phyloP scores from a whole-genome alignment of 495 filamentous ascomycete species.

The Xanthoparmelia taractica region DNA sequence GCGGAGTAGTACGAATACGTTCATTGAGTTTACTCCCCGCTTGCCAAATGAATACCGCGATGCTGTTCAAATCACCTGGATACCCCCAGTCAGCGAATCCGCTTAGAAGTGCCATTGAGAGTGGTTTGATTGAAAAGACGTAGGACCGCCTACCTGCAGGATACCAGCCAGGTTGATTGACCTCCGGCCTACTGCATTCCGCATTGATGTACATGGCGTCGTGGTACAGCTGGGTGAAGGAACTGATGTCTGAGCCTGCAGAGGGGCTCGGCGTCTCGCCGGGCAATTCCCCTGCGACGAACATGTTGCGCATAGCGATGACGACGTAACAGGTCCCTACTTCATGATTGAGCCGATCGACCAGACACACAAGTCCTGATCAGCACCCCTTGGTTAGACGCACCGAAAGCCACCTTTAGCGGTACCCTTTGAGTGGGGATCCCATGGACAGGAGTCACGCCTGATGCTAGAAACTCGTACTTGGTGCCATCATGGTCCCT shows the following conservation, averaged over 20 bases:
- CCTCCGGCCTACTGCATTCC: background rate
- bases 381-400: background rate
- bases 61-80: conserved; percentile 18
- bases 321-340: conserved; percentile 14
- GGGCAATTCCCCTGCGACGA: conserved; percentile 13
- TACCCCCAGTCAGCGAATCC: background rate
- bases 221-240: conserved; percentile 10
- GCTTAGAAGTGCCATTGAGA: background rate
- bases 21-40: conserved; percentile 5
- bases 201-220: background rate
- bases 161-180: conserved; percentile 14
- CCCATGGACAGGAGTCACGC: conserved; percentile 10
- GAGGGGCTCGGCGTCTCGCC: conserved; percentile 9
- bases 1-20: background rate
- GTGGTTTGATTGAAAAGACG: background rate
- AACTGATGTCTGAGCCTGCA: conserved; percentile 12
- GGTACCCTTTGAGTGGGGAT: conserved; percentile 18
- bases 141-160: conserved; percentile 12
- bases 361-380: background rate
- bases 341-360: background rate
- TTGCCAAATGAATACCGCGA: conserved; percentile 21
- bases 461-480: conserved; percentile 12
- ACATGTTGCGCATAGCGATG: conserved; percentile 17
- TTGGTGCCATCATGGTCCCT: conserved; percentile 1
- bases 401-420: conserved; percentile 12